Conservation (phyloP, 345 rosid genomes). For the Salix dunnii region DNA sequence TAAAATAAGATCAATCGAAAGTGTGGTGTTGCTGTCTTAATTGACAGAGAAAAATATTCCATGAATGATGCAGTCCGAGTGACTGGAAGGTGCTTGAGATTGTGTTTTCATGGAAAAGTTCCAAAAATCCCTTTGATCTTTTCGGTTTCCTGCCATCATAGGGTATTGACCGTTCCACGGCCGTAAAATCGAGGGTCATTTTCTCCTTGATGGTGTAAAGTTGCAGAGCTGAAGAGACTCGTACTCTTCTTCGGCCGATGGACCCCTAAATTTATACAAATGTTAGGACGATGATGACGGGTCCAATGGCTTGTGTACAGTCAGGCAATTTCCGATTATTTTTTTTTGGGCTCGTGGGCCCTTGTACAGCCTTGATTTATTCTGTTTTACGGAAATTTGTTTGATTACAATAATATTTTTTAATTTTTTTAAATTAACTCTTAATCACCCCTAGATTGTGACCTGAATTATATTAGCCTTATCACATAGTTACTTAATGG, state of each 20-base stretch:
- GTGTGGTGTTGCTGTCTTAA: background rate
- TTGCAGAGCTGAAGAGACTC: background rate
- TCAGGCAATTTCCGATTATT: background rate
- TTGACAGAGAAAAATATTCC: background rate
- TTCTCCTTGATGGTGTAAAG: slow-evolving; percentile 13
- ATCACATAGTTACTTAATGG: slow-evolving; percentile 6
- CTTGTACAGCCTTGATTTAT: slow-evolving; percentile 6
- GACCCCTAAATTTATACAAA: background rate
- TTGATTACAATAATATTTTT: no score
- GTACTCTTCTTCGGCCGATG: background rate
- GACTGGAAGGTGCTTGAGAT: slow-evolving; percentile 7
- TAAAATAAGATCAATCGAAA: background rate
- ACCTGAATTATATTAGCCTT: slow-evolving; percentile 10
- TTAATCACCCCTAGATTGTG: background rate
- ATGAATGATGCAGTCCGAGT: background rate
- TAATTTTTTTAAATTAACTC: no score
- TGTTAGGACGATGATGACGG: slow-evolving; percentile 1
- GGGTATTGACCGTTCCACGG: background rate
- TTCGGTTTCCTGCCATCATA: slow-evolving; percentile 7
- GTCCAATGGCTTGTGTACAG: slow-evolving; percentile 10
- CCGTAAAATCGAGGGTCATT: slow-evolving; percentile 24
- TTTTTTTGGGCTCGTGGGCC: slow-evolving; percentile 2
- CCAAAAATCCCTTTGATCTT: background rate
- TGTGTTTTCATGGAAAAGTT: slow-evolving; percentile 20
- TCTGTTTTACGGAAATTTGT: background rate